These are phyloP conservation scores for Ophiostoma montium DNA, from an alignment of 2,329 filamentous ascomycete species.

Conservation along the genomic window DNA sequence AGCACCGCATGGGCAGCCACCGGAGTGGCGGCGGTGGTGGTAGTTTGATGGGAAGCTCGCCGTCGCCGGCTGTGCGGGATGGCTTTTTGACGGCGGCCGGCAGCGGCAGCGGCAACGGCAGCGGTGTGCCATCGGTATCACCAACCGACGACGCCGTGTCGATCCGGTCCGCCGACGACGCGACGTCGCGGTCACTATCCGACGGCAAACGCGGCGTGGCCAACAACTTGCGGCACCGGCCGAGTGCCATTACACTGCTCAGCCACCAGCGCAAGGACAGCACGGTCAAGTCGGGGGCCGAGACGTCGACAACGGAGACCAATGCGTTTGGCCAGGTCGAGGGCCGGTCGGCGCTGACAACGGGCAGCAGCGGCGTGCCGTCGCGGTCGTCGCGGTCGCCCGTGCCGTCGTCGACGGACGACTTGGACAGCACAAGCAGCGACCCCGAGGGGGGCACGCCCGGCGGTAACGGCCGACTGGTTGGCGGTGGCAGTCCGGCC, in stretches of 20 bases:
- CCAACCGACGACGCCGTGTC: conserved; percentile 14
- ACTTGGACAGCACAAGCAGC: conserved; percentile 12
- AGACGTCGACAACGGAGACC: conserved; percentile 43
- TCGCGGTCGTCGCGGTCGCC: conserved; percentile 10
- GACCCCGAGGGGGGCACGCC: conserved; percentile 11
- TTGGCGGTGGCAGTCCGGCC: conserved; percentile 14
- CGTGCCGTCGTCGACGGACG: conserved; percentile 10
- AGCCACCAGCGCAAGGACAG: conserved; percentile 36
- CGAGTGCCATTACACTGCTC: conserved; percentile 45
- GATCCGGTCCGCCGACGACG: conserved; percentile 14
- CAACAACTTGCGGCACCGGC: conserved; percentile 34
- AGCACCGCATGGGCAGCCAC: conserved; percentile 28
- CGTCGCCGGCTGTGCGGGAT: conserved; percentile 16
- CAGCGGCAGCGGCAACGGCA: conserved; percentile 10
- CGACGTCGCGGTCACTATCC: neutral
- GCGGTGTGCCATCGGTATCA: conserved; percentile 8
- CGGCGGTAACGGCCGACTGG: conserved; percentile 6
- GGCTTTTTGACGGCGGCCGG: conserved; percentile 16
- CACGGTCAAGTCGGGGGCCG: conserved; percentile 41
- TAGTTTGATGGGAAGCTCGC: conserved; percentile 14
- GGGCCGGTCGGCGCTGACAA: conserved; percentile 35
- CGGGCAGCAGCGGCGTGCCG: conserved; percentile 16
- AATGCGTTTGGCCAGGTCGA: conserved; percentile 48
- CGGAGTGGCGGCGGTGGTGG: conserved; percentile 20
- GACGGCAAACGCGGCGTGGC: conserved; percentile 10